phyloP scores from a whole-genome alignment of 1,139 yeast species.

The Geotrichum carabidarum region DNA sequence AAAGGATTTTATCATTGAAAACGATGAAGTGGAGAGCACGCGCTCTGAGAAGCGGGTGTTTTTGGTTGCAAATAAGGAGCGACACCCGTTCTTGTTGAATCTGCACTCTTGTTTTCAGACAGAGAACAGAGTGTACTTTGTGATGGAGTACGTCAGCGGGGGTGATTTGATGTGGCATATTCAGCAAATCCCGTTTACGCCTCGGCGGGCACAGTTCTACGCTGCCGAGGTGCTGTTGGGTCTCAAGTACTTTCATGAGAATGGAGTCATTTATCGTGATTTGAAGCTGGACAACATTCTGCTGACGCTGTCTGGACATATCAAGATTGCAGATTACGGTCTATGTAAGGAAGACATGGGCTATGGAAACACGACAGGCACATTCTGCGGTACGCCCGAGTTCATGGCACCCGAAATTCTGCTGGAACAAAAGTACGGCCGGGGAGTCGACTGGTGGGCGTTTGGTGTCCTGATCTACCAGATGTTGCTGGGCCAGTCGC shows the following conservation, averaged over 20 bases:
- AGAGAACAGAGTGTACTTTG: constrained; percentile 92
- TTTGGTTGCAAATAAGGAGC: constrained; percentile 79
- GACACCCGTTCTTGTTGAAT: constrained; percentile 88
- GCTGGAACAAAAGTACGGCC: constrained; percentile 83
- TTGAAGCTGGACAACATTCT: constrained; percentile 90
- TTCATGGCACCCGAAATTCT: constrained; percentile 98
- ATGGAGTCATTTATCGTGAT: constrained; percentile 94
- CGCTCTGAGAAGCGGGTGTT: constrained; percentile 91
- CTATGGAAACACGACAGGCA: constrained; percentile 82
- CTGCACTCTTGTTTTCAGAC: constrained; percentile 96
- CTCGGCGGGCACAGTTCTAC: constrained; percentile 89
- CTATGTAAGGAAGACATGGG: constrained; percentile 95
- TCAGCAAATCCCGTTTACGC: constrained; percentile 83
- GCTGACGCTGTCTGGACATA: constrained; percentile 87
- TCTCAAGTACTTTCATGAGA: constrained; percentile 86
- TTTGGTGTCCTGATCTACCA: constrained; percentile 94
- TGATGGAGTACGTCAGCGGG: constrained; percentile 95
- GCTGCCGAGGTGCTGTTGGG: constrained; percentile 95
- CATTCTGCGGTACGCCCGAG: constrained; percentile 98
- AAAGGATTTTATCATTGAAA: constrained; percentile 90
- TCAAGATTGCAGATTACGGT: constrained; percentile 95
- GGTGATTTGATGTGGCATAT: constrained; percentile 99
- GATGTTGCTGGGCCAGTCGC: constrained; percentile 93
- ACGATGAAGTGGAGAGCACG: constrained; percentile 93
- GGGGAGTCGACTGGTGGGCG: constrained; percentile 99